Conservation (phyloP, 2,329 filamentous ascomycete genomes). For the Fusarium floridanum region DNA sequence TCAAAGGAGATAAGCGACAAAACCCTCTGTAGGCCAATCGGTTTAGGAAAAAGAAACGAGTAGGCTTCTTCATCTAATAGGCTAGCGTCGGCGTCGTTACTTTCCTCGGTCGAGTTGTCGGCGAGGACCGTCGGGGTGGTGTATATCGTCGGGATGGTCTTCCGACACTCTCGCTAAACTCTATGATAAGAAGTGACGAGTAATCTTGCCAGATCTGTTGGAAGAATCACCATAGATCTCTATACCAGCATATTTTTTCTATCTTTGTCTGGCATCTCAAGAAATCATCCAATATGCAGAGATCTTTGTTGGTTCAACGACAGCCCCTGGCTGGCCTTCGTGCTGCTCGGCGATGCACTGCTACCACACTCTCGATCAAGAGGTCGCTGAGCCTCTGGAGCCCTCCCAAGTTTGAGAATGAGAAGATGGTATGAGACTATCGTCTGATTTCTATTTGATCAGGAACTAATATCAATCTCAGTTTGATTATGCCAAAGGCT, state of each 20-base stretch:
- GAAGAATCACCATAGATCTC: background rate
- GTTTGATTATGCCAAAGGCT: conserved; percentile 40
- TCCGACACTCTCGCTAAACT: conserved; percentile 19
- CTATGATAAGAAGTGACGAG: conserved; percentile 1
- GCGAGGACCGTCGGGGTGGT: background rate
- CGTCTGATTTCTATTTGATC: accelerated
- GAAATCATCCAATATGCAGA: conserved; percentile 22
- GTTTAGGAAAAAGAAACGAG: background rate
- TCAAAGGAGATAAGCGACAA: background rate
- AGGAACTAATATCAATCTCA: background rate
- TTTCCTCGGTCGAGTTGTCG: conserved; percentile 8
- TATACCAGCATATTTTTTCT: background rate
- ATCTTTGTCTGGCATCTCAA: background rate
- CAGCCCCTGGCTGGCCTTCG: conserved; percentile 18
- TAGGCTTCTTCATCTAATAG: conserved; percentile 12
- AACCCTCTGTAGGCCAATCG: conserved; percentile 7
- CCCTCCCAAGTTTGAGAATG: conserved; percentile 39
- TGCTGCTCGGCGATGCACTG: background rate
- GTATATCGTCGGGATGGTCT: conserved; percentile 24
- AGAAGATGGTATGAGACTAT: conserved; percentile 27
- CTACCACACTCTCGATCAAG: background rate
- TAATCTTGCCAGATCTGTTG: background rate
- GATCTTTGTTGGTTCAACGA: conserved; percentile 17
- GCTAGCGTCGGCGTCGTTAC: conserved; percentile 10
- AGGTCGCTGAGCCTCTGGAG: conserved; percentile 30